Evolutionary conservation across 306 rosid species (phyloP), one percentile per base, ranked within the genome.

Genomic region (Cicer chorassanicum): DNA sequence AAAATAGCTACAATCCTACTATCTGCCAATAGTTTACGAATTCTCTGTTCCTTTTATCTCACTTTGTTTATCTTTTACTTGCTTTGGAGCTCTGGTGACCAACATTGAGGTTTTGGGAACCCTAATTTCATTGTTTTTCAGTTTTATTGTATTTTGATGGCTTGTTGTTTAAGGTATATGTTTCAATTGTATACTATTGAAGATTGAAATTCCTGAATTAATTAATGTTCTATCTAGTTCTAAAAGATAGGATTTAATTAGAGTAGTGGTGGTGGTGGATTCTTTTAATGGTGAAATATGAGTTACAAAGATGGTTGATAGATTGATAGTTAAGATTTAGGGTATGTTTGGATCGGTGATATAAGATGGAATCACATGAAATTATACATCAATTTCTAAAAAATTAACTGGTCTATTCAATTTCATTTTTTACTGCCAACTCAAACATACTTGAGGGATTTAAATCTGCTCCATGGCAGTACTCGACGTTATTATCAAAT

Each of bases 41-140:
- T 29, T 29, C 36, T 4, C 36, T 29, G 36, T 29, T 29, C 36
- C 36, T 29, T 29, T 29, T 29, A 29, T 29, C 36, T 29, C 36
- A 29, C 36, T 29, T 29, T n/a, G 45, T 61, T n/a, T 36, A 3
- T 40, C 13, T 4, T 9, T 29, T 41, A 6, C 18, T 70, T 45
- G 39, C 46, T 5, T 54, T 55, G 44, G 29, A 64, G 41, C 54
- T 53, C 29, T 64, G 45, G 2, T 73, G 45, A 11, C 4, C 64
- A 41, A 29, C 55, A 16, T 40, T 40, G 65, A 72, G 71, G 82
- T 48, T 71, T 49, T 48, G 45, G 65, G 42, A 76, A 15, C 75
- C 71, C 76, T 65, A 64, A 10, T 48, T 72, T 72, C 67, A 9
- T 16, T 46, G 40, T 42, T 55, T 16, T 40, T 55, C 44, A 19